Conservation (phyloP, 495 filamentous ascomycete genomes). For the Terfezia claveryi region DNA sequence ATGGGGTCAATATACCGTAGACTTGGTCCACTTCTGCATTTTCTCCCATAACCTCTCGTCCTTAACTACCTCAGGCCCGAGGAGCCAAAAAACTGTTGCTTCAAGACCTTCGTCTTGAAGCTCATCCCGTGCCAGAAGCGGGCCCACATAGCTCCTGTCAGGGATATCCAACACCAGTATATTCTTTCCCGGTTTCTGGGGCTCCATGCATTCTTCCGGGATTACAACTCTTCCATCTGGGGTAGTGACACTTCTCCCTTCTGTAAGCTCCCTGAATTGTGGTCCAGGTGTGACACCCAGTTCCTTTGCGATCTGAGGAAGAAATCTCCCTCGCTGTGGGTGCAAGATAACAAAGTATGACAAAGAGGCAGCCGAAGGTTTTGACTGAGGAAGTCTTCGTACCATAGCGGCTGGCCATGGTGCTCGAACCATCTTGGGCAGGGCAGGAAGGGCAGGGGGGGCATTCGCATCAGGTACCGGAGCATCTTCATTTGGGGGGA, state of each 20-base stretch:
- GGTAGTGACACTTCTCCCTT: constrained; percentile 30
- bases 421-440: constrained; percentile 13
- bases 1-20: not conserved
- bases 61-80: constrained; percentile 41
- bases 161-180: constrained; percentile 67
- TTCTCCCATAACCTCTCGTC: constrained; percentile 43
- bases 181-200: constrained; percentile 29
- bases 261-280: constrained; percentile 30
- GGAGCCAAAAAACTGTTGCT: constrained; percentile 45
- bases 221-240: constrained; percentile 32
- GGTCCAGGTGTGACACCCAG: constrained; percentile 33
- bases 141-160: constrained; percentile 38
- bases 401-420: constrained; percentile 65
- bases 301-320: constrained; percentile 33
- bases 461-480: not conserved
- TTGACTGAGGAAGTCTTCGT: constrained; percentile 39
- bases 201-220: constrained; percentile 35
- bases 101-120: not conserved
- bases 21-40: constrained; percentile 31
- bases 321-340: constrained; percentile 58
- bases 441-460: not conserved
- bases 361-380: constrained; percentile 40
- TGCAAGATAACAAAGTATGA: constrained; percentile 69
- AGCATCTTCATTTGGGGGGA: not conserved
- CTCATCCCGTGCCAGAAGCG: not conserved